Evolutionary conservation across 208 protist genomes (phyloP).

Genomic region (Giardia duodenalis): DNA sequence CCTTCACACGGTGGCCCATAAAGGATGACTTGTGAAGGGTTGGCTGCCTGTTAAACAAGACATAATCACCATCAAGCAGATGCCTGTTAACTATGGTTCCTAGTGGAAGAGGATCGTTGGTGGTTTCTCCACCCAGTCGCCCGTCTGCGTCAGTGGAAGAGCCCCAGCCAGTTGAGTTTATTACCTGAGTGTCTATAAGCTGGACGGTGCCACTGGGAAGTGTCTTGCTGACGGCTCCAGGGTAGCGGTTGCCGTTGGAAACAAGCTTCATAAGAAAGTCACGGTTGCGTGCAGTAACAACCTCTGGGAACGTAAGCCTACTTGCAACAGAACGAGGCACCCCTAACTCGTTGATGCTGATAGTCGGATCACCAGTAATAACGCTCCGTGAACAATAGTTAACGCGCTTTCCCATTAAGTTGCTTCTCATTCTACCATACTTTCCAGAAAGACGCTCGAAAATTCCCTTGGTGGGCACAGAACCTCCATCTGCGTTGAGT

Average conservation of each 20-base stretch:
- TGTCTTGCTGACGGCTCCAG: constrained; percentile 84
- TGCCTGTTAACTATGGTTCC: constrained; percentile 78
- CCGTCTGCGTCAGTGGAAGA: too few species aligned
- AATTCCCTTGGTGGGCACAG: constrained; percentile 68
- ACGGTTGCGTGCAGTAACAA: constrained; percentile 88
- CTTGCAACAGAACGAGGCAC: constrained; percentile 89
- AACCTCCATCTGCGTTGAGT: neutral
- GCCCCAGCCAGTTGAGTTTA: neutral
- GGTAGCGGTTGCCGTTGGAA: constrained; percentile 70
- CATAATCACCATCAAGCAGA: constrained; percentile 86
- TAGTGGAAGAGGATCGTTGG: neutral
- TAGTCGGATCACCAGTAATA: constrained; percentile 67
- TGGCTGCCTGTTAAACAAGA: constrained; percentile 98
- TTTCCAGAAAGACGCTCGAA: constrained; percentile 94
- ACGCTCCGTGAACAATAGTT: constrained; percentile 97
- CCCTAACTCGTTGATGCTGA: constrained; percentile 68
- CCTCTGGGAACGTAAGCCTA: constrained; percentile 94
- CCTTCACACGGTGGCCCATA: constrained; percentile 82
- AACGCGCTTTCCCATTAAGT: constrained; percentile 98
- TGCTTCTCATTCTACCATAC: constrained; percentile 84
- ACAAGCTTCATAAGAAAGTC: constrained; percentile 74
- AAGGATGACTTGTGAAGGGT: constrained; percentile 99
- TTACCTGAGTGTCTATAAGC: neutral
- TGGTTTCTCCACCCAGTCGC: constrained; percentile 9
- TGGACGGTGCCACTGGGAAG: neutral